Evolutionary conservation across 371 early-diverging fungal species (phyloP).

Genomic region (Apophysomyces elegans): DNA sequence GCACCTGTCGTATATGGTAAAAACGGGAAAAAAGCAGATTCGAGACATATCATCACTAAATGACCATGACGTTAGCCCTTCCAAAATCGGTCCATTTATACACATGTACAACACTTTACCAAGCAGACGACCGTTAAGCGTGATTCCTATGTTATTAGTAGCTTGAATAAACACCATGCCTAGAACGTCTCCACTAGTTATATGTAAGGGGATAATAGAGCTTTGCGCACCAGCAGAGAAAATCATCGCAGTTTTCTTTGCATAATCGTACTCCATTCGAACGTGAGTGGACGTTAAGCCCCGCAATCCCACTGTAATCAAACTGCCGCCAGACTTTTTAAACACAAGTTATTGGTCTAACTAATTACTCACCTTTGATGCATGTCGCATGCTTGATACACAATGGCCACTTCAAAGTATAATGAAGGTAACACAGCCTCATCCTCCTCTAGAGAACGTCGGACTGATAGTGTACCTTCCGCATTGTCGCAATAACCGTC

Average conservation of each 20-base stretch:
- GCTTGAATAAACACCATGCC: slow-evolving; percentile 24
- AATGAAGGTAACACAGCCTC: slow-evolving; percentile 29
- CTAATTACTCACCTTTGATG: background rate
- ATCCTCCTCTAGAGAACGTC: background rate
- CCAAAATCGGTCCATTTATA: background rate
- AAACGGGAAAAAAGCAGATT: slow-evolving; percentile 16
- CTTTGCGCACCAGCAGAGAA: background rate
- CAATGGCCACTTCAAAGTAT: slow-evolving; percentile 38
- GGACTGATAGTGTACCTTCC: background rate
- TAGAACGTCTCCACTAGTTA: slow-evolving; percentile 34
- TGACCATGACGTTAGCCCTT: background rate
- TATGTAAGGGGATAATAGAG: slow-evolving; percentile 15
- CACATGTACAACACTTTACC: slow-evolving; percentile 9
- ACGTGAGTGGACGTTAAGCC: slow-evolving; percentile 19
- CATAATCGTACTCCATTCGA: slow-evolving; percentile 23
- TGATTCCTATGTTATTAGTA: background rate
- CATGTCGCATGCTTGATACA: slow-evolving; percentile 18
- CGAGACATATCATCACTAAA: slow-evolving; percentile 15
- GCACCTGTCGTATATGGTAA: slow-evolving; percentile 21
- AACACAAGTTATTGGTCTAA: background rate
- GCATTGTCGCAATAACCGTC: background rate
- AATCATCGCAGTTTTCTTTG: background rate
- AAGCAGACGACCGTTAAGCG: slow-evolving; percentile 18
- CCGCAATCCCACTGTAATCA: slow-evolving; percentile 29
- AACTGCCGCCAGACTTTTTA: slow-evolving; percentile 6